A percentile compares a stretch with the other conserved stretches of the same genome.
Conservation (phyloP, 2,329 filamentous ascomycete species). For the Cordyceps pruinosa region DNA sequence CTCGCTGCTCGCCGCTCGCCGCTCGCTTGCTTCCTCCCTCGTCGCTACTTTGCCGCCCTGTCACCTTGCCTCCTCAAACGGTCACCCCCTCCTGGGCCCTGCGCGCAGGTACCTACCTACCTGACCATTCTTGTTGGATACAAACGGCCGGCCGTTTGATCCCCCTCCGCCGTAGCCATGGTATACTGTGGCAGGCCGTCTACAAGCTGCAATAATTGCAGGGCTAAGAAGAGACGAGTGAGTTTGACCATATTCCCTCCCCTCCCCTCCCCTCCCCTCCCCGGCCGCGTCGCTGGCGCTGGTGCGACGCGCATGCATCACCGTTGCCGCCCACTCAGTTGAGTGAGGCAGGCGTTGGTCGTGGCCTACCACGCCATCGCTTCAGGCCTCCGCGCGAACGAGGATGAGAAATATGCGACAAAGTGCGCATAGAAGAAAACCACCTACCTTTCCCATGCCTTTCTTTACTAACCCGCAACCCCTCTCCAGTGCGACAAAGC, state of each 20-base stretch:
- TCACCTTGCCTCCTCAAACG: background rate
- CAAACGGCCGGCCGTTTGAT: slow-evolving; percentile 6
- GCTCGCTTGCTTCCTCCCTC: slow-evolving; percentile 1
- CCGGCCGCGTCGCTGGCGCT: background rate
- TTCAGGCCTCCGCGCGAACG: no score
- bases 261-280: background rate
- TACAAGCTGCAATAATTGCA: slow-evolving; percentile 13
- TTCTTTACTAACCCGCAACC: background rate
- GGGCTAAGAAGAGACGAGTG: slow-evolving; percentile 13
- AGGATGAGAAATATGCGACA: no score
- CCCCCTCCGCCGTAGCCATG: background rate
- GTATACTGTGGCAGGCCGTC: slow-evolving; percentile 13
- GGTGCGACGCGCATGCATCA: background rate
- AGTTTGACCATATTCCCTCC: background rate
- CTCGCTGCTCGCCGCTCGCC: slow-evolving; percentile 5
- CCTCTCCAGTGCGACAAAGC: slow-evolving; percentile 11
- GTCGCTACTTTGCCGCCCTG: background rate
- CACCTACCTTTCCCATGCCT: background rate
- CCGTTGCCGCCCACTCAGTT: background rate
- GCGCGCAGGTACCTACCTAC: slow-evolving; percentile 1
- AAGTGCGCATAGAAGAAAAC: background rate
- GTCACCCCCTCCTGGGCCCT: background rate
- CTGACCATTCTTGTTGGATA: background rate
- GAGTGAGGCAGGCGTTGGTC: no score
- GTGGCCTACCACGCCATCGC: no score